Conservation (phyloP, 192 early-diverging fungal genomes). For the Rhizophagus prolifer region DNA sequence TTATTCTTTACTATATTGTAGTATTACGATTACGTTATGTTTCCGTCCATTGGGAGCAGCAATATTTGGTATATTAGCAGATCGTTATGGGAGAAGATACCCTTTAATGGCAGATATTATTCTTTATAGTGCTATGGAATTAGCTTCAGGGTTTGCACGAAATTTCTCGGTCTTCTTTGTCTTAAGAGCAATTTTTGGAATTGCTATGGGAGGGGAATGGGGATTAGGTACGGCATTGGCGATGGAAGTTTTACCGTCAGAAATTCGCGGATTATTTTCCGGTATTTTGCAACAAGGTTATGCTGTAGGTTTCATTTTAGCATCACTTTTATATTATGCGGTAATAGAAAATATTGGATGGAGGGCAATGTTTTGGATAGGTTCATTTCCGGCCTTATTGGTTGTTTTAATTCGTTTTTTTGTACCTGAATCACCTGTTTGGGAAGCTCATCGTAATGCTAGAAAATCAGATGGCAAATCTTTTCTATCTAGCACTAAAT, state of each 20-base stretch:
- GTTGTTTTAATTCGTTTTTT: slow-evolving; percentile 61
- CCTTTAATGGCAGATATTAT: slow-evolving; percentile 68
- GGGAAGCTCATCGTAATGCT: slow-evolving; percentile 30
- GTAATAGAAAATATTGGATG: slow-evolving; percentile 58
- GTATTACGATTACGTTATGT: slow-evolving; percentile 69
- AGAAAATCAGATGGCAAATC: slow-evolving; percentile 35
- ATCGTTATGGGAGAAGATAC: slow-evolving; percentile 64
- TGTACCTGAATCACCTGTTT: slow-evolving; percentile 62
- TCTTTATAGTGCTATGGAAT: slow-evolving; percentile 60
- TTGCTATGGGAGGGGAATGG: slow-evolving; percentile 75
- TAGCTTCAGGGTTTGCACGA: slow-evolving; percentile 65
- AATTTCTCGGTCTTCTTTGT: slow-evolving; percentile 61
- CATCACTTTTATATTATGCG: slow-evolving; percentile 58
- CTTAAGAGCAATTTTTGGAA: slow-evolving; percentile 63
- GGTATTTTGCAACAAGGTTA: slow-evolving; percentile 77
- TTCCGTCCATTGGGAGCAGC: slow-evolving; percentile 71
- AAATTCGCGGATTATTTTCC: slow-evolving; percentile 70
- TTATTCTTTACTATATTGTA: slow-evolving; percentile 13
- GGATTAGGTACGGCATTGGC: slow-evolving; percentile 73
- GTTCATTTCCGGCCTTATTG: slow-evolving; percentile 57
- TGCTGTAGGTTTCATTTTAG: slow-evolving; percentile 66
- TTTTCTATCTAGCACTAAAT: slow-evolving; percentile 27
- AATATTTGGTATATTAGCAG: slow-evolving; percentile 68
- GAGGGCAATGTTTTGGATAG: slow-evolving; percentile 72
- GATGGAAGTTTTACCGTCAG: slow-evolving; percentile 66